phyloP scores from a whole-genome alignment of 768 basidiomycete genomes.

The Trametes cingulata region DNA sequence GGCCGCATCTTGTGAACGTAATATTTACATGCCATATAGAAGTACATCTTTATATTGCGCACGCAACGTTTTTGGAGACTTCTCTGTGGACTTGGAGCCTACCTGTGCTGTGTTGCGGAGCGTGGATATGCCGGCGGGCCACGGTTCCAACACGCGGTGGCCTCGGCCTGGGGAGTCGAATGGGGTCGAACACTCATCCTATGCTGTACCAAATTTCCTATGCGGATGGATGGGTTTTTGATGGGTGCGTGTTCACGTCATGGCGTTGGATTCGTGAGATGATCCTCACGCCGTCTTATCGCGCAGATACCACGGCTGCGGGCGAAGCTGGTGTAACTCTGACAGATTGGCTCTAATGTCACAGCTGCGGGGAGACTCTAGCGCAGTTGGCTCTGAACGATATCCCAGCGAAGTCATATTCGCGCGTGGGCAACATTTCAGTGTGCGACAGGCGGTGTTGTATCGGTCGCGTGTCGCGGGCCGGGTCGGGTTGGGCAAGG shows the following conservation, averaged over 20 bases:
- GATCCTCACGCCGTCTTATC: slow-evolving; percentile 10
- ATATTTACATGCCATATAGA: slow-evolving; percentile 16
- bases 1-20: slow-evolving; percentile 9
- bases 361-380: not conserved
- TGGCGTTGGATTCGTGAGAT: not conserved
- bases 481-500: not conserved
- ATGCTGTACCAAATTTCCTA: not conserved
- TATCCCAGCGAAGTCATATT: not conserved
- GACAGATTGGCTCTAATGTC: not conserved
- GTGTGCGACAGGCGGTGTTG: not conserved
- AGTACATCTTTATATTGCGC: not conserved
- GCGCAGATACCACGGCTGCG: not conserved
- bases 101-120: not conserved
- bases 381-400: not conserved
- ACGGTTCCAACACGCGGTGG: no score
- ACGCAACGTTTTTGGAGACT: not conserved
- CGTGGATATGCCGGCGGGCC: not conserved
- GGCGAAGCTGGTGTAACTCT: not conserved
- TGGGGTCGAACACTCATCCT: not conserved
- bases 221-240: not conserved
- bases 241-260: slow-evolving; percentile 8
- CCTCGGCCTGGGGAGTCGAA: not conserved
- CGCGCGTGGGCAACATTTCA: not conserved
- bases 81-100: not conserved
- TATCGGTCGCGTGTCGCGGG: no score